Conservation (phyloP, 495 filamentous ascomycete species). For the Tuber indicum region DNA sequence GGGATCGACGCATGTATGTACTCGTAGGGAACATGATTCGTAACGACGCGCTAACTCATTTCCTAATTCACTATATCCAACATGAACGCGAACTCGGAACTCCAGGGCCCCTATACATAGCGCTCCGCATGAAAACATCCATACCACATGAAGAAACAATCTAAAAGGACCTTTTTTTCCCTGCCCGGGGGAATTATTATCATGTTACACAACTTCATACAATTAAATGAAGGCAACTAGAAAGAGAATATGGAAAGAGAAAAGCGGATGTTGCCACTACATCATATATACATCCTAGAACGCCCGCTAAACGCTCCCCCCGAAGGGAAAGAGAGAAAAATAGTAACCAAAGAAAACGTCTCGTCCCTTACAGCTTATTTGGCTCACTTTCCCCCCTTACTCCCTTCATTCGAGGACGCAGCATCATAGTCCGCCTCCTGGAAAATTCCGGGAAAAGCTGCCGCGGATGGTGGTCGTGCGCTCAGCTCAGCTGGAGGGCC, state of each 20-base stretch:
- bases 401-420: neutral
- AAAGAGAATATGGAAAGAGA: neutral
- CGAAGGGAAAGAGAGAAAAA: neutral
- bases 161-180: neutral
- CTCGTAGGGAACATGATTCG: neutral
- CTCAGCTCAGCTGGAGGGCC: neutral
- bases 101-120: neutral
- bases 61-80: neutral
- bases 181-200: neutral
- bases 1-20: neutral
- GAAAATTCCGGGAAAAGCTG: neutral
- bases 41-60: neutral
- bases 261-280: neutral
- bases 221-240: neutral
- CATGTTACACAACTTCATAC: neutral
- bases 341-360: neutral
- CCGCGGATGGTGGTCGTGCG: neutral
- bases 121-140: neutral
- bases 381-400: neutral
- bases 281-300: constrained; percentile 3
- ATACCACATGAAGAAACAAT: neutral
- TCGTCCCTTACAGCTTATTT: neutral
- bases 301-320: neutral
- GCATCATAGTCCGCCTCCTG: neutral
- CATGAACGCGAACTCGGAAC: neutral